Conservation (phyloP, 805 yeast genomes). For the Yarrowia porcina region DNA sequence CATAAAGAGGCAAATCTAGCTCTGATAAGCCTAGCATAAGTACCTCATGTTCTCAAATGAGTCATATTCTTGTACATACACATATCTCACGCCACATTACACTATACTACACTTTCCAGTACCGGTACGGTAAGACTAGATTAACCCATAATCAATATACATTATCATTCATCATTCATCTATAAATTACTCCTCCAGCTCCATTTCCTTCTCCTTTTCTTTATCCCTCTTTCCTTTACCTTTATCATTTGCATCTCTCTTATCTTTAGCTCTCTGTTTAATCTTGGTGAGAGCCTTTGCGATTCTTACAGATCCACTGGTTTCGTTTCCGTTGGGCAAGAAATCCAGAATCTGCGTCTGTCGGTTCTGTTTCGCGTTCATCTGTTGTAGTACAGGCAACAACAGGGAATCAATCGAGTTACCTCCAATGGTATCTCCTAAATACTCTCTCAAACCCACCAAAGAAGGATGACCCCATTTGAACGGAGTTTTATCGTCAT, state of each 20-base stretch:
- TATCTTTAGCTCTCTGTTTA: conserved; percentile 7
- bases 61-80: background rate
- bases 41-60: too few relatives aligned
- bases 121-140: too few relatives aligned
- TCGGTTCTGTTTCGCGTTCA: conserved; percentile 44
- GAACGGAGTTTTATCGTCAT: conserved; percentile 70
- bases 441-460: conserved; percentile 68
- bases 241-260: background rate
- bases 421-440: conserved; percentile 79
- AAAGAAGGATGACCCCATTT: conserved; percentile 89
- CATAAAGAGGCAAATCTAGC: too few relatives aligned
- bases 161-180: too few relatives aligned
- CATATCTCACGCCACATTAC: too few relatives aligned
- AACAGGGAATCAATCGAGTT: conserved; percentile 74
- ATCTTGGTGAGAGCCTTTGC: conserved; percentile 16
- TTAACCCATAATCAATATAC: too few relatives aligned
- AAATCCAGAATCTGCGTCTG: conserved; percentile 24
- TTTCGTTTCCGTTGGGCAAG: background rate
- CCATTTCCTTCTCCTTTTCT: background rate
- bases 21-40: too few relatives aligned
- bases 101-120: too few relatives aligned
- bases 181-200: background rate
- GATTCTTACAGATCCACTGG: background rate
- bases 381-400: conserved; percentile 77
- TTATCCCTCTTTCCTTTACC: background rate